Conservation (phyloP, 768 basidiomycete genomes). For the Amanita muscaria region DNA sequence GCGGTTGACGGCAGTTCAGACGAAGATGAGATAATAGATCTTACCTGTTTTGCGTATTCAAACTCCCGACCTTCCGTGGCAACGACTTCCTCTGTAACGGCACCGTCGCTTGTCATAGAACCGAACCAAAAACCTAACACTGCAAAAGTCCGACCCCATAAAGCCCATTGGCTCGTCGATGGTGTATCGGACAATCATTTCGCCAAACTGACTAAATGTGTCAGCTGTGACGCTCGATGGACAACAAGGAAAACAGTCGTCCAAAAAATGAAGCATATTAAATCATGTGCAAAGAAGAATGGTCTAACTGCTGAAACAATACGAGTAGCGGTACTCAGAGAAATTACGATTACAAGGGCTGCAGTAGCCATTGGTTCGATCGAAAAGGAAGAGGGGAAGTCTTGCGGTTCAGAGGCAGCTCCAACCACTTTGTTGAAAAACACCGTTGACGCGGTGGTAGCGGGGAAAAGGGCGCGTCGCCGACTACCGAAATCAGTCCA, state of each 20-base stretch:
- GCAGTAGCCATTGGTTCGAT: not conserved
- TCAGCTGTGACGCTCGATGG: constrained; percentile 60
- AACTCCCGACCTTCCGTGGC: not conserved
- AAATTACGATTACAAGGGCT: constrained; percentile 22
- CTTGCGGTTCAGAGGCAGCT: not conserved
- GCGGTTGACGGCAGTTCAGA: not conserved
- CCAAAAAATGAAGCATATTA: constrained; percentile 63
- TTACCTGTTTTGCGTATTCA: constrained; percentile 1
- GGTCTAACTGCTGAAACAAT: constrained; percentile 48
- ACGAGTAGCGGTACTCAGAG: constrained; percentile 39
- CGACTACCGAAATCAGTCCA: constrained; percentile 31
- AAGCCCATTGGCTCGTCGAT: constrained; percentile 16
- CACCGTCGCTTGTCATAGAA: constrained; percentile 7
- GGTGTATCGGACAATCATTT: constrained; percentile 42
- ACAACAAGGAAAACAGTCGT: constrained; percentile 53
- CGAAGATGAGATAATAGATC: not conserved
- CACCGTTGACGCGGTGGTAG: not conserved
- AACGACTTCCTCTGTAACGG: not conserved
- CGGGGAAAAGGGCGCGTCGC: not conserved
- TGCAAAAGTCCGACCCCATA: constrained; percentile 10
- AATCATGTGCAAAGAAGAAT: constrained; percentile 57
- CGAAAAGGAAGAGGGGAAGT: not conserved
- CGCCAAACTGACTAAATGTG: constrained; percentile 42
- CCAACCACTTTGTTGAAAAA: not conserved
- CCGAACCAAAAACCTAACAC: constrained; percentile 9